Evolutionary conservation across 2,329 filamentous ascomycete species (phyloP).

Genomic region (Xylariomycetidae sp.): DNA sequence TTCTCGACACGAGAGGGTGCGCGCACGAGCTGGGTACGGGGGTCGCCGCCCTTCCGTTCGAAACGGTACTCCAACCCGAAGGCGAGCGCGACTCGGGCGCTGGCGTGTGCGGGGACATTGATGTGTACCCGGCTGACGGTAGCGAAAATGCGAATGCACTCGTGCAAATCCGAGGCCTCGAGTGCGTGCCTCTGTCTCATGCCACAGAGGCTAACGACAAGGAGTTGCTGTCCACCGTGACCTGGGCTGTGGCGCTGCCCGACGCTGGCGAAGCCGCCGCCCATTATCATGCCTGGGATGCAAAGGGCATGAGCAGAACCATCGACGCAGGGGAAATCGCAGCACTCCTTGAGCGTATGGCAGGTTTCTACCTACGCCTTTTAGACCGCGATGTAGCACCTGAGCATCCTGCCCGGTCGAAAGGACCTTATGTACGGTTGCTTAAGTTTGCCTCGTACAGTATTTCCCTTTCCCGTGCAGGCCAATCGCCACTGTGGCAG

Average conservation of each 20-base stretch:
- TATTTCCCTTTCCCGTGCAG: not conserved
- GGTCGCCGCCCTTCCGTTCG: too few species aligned
- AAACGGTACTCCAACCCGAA: too few species aligned
- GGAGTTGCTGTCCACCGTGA: constrained; percentile 4
- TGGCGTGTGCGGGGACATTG: constrained; percentile 7
- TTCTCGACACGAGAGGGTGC: not conserved
- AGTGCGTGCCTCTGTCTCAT: constrained; percentile 3
- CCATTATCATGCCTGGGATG: too few species aligned
- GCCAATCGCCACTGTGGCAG: constrained; percentile 1
- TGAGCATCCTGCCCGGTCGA: not conserved
- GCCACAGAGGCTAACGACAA: constrained; percentile 5
- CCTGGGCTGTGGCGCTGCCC: constrained; percentile 6
- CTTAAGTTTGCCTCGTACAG: constrained; percentile 5
- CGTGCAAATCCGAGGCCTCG: constrained; percentile 9
- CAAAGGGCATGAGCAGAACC: too few species aligned
- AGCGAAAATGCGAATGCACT: constrained; percentile 6
- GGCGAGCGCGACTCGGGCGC: too few species aligned
- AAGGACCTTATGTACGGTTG: constrained; percentile 1
- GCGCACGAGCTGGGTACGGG: not conserved
- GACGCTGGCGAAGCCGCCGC: not conserved
- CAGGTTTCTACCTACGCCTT: constrained; percentile 1
- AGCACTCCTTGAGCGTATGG: constrained; percentile 1
- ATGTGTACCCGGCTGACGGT: not conserved
- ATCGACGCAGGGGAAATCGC: too few species aligned
- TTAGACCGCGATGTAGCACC: not conserved